phyloP scores from a whole-genome alignment of 192 early-diverging fungal species.

The Cetraspora pellucida region DNA sequence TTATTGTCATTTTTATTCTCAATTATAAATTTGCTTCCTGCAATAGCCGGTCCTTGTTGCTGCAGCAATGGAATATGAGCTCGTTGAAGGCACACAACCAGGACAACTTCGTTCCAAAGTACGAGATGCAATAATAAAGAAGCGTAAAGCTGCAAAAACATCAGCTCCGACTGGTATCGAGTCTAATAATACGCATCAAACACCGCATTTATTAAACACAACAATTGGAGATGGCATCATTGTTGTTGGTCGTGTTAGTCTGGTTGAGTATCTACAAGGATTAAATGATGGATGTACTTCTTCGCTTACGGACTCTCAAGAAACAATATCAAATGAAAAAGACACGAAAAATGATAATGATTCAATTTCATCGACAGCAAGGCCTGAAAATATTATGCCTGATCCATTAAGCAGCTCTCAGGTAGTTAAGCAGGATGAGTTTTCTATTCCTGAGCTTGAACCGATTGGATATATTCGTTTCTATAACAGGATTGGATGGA shows the following conservation, averaged over 20 bases:
- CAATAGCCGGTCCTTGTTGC: slow-evolving; percentile 48
- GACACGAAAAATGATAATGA: background rate
- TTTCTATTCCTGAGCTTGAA: slow-evolving; percentile 46
- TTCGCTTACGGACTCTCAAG: slow-evolving; percentile 41
- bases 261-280: slow-evolving; percentile 43
- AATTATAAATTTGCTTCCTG: background rate
- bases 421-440: slow-evolving; percentile 23
- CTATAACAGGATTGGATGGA: slow-evolving; percentile 45
- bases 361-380: background rate
- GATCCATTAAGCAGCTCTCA: slow-evolving; percentile 3
- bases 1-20: background rate
- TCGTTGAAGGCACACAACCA: slow-evolving; percentile 40
- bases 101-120: slow-evolving; percentile 47
- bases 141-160: slow-evolving; percentile 38
- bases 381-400: background rate
- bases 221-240: slow-evolving; percentile 42
- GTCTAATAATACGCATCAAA: background rate
- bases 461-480: slow-evolving; percentile 39
- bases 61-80: slow-evolving; percentile 50
- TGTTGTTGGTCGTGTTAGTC: slow-evolving; percentile 43
- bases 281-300: slow-evolving; percentile 45
- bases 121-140: slow-evolving; percentile 42
- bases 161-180: slow-evolving; percentile 24
- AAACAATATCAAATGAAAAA: background rate
- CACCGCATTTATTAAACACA: slow-evolving; percentile 15